Evolutionary conservation across 345 rosid species (phyloP), one percentile per base, ranked within the genome.

Genomic region (Hevea brasiliensis): DNA sequence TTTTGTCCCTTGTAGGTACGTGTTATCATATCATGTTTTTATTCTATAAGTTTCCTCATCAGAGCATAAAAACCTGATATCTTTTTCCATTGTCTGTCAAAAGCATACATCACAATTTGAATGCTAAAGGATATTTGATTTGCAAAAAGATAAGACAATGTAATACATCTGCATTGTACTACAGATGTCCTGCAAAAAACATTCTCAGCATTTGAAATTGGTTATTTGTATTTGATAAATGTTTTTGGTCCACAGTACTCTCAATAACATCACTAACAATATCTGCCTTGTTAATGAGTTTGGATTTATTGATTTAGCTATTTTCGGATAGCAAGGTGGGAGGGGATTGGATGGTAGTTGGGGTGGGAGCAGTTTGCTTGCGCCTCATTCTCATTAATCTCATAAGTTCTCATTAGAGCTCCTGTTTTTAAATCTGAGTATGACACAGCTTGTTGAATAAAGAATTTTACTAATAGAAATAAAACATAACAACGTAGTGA

Each of bases 1-100:
- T 92, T 70, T 77, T 95, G 53, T 92, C 99, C 29, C 89, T 95
- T 66, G 78, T 95, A 69, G 99, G 98, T 95, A 87, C 60, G 85
- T 87, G 27, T 24, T 66, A 68, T n/a, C n/a, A n/a, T n/a, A 26
- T 66, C 29, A 23, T n/a, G 27, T 75, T 79, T 3, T 68, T 55
- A 40, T 3, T 4, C 37, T 32, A 32, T 12, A 32, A 56, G 44
- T 53, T 62, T 47, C 47, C 35, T 14, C 2, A 37, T 35, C 23
- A 13, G 11, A 59, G 41, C 57, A 59, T 56, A 3, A 62, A 12
- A 56, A 29, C 35, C 12, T 61, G 7, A 59, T 44, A 64, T 17
- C 40, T 59, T 32, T 74, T 27, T 24, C 23, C 8, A 65, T 55
- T 21, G 45, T 15, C 11, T 27, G 2, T 44, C 15, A 45, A 45